Evolutionary conservation across 306 rosid genomes (phyloP).

Genomic region (Mucuna pruriens): DNA sequence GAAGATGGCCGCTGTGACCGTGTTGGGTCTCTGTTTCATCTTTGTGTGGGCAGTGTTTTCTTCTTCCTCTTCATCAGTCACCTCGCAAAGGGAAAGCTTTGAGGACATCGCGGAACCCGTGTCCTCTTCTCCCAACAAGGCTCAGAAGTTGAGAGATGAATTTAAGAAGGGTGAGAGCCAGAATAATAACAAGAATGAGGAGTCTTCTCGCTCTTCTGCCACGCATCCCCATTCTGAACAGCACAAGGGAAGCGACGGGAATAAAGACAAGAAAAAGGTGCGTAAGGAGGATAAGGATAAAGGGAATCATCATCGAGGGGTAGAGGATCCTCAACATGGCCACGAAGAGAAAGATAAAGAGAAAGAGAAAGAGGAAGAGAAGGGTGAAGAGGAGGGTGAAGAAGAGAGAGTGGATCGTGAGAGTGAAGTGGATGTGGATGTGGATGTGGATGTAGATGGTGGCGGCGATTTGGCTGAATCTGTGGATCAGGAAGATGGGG

Average conservation of each 20-base stretch:
- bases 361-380: slow-evolving; percentile 47
- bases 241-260: slow-evolving; percentile 36
- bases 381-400: slow-evolving; percentile 35
- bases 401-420: slow-evolving; percentile 50
- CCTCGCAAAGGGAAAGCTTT: slow-evolving; percentile 79
- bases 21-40: slow-evolving; percentile 82
- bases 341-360: slow-evolving; percentile 53
- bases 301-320: slow-evolving; percentile 33
- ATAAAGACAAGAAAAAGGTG: slow-evolving; percentile 48
- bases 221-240: slow-evolving; percentile 37
- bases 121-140: slow-evolving; percentile 40
- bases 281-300: slow-evolving; percentile 44
- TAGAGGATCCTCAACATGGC: slow-evolving; percentile 39
- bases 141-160: slow-evolving; percentile 19
- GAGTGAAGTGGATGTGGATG: slow-evolving; percentile 33
- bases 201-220: slow-evolving; percentile 46
- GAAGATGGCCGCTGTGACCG: slow-evolving; percentile 76
- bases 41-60: slow-evolving; percentile 84
- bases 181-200: slow-evolving; percentile 40
- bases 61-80: slow-evolving; percentile 66
- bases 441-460: slow-evolving; percentile 48
- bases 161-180: slow-evolving; percentile 34
- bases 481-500: slow-evolving; percentile 56
- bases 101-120: slow-evolving; percentile 79
- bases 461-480: slow-evolving; percentile 47